phyloP scores from a whole-genome alignment of 2,329 filamentous ascomycete species.

The Metarhizium album region DNA sequence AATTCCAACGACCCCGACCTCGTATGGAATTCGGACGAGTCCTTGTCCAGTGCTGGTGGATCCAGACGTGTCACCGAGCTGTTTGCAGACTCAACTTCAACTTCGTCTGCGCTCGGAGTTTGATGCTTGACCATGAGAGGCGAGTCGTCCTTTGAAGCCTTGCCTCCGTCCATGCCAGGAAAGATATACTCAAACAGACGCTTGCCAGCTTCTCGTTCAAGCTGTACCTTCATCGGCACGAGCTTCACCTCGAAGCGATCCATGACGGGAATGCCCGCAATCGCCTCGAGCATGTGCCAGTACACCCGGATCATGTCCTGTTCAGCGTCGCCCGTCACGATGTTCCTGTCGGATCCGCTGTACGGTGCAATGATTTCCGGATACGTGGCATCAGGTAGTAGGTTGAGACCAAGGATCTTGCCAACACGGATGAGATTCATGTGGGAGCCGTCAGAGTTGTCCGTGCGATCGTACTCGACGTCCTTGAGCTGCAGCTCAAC shows the following conservation, averaged over 20 bases:
- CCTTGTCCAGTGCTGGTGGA: slow-evolving; percentile 32
- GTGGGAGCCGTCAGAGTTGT: slow-evolving; percentile 95
- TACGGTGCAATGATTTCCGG: slow-evolving; percentile 94
- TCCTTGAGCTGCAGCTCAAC: slow-evolving; percentile 89
- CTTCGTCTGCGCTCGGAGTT: slow-evolving; percentile 29
- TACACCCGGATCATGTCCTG: slow-evolving; percentile 86
- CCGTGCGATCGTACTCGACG: slow-evolving; percentile 86
- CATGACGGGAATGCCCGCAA: slow-evolving; percentile 93
- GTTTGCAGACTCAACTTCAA: slow-evolving; percentile 34
- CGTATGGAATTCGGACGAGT: slow-evolving; percentile 40
- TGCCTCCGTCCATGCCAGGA: slow-evolving; percentile 61
- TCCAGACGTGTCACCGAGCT: slow-evolving; percentile 28
- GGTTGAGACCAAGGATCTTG: slow-evolving; percentile 77
- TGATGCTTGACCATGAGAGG: slow-evolving; percentile 43
- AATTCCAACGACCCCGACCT: slow-evolving; percentile 68
- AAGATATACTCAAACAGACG: slow-evolving; percentile 96
- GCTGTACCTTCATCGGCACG: slow-evolving; percentile 84
- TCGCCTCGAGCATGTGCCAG: slow-evolving; percentile 97
- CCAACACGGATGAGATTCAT: slow-evolving; percentile 85
- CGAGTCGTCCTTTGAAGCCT: slow-evolving; percentile 45
- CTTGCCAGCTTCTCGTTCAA: slow-evolving; percentile 87
- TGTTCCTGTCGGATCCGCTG: slow-evolving; percentile 51
- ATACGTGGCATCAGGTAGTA: slow-evolving; percentile 83
- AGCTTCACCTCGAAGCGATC: slow-evolving; percentile 93
- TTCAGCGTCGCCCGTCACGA: slow-evolving; percentile 26